A percentile compares a stretch with the other conserved stretches of the same genome.
Evolutionary conservation across 116 monocot genomes (phyloP).

Genomic region (Phalaenopsis hybrid): DNA sequence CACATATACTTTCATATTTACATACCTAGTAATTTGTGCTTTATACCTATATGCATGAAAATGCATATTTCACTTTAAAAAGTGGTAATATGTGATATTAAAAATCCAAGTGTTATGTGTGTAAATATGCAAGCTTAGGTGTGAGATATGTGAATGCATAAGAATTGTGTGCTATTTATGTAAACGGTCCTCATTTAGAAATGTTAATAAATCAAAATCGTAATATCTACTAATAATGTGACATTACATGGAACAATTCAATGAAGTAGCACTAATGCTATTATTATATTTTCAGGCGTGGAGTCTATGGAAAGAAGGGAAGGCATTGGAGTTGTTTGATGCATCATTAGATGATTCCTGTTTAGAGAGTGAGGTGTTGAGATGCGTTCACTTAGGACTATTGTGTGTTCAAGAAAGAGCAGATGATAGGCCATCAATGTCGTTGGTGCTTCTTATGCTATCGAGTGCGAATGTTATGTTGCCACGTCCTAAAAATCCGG

Average conservation of each 20-base stretch:
- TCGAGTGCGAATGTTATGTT: slow-evolving; percentile 6
- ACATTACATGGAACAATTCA: background rate
- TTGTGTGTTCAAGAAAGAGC: slow-evolving; percentile 33
- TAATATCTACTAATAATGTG: no score
- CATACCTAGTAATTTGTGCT: no score
- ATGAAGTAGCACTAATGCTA: background rate
- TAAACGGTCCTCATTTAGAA: no score
- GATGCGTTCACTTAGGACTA: slow-evolving; percentile 19
- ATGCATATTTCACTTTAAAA: no score
- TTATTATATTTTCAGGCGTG: slow-evolving; percentile 6
- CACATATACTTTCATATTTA: no score
- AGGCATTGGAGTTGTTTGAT: slow-evolving; percentile 2
- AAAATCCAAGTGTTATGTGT: no score
- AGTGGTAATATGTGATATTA: no score
- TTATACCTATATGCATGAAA: no score
- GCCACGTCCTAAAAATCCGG: slow-evolving; percentile 24
- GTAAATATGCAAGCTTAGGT: no score
- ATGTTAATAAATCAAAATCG: no score
- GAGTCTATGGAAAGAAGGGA: slow-evolving; percentile 14
- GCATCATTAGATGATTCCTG: background rate
- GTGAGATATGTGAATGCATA: no score
- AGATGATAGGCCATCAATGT: slow-evolving; percentile 32
- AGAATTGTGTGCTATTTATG: no score
- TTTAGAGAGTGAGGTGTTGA: background rate
- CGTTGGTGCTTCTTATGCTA: slow-evolving; percentile 21